phyloP scores from a whole-genome alignment of 306 rosid genomes.

The Lathyrus tuberosus region DNA sequence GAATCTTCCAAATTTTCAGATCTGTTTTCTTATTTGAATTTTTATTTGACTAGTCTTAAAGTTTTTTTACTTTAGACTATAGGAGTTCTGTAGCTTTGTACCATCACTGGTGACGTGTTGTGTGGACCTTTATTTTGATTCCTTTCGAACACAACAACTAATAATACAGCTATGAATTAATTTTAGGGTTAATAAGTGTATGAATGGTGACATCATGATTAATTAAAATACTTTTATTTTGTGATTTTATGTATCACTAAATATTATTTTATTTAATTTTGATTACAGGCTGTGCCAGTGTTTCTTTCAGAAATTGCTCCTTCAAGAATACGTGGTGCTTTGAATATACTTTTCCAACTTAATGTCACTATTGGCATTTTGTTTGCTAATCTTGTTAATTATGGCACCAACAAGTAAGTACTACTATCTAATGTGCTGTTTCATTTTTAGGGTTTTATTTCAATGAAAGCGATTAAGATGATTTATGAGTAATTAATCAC shows the following conservation, averaged over 20 bases:
- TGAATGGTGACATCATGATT: neutral
- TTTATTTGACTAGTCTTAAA: conserved; percentile 31
- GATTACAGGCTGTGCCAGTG: conserved; percentile 85
- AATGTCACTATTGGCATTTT: conserved; percentile 88
- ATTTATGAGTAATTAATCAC: neutral
- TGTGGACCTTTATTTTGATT: conserved; percentile 33
- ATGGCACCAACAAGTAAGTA: conserved; percentile 80
- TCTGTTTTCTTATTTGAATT: neutral
- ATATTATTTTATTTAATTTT: neutral
- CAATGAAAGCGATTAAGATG: neutral
- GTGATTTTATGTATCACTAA: neutral
- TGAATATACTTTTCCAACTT: conserved; percentile 85
- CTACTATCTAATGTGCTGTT: neutral
- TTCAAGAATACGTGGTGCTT: conserved; percentile 89
- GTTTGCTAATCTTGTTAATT: conserved; percentile 80
- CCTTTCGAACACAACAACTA: neutral
- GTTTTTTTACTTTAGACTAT: conserved; percentile 9
- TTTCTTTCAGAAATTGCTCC: conserved; percentile 97
- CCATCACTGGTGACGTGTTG: neutral
- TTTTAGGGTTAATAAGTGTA: neutral
- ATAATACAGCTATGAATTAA: too few species aligned
- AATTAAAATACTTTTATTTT: neutral
- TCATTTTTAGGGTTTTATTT: neutral
- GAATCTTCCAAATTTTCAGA: conserved; percentile 11
- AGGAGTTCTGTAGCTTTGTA: neutral